Percentiles rank a stretch among this genome's conserved stretches.
Evolutionary conservation across 306 rosid species (phyloP).

Genomic region (Luffa aegyptiaca): DNA sequence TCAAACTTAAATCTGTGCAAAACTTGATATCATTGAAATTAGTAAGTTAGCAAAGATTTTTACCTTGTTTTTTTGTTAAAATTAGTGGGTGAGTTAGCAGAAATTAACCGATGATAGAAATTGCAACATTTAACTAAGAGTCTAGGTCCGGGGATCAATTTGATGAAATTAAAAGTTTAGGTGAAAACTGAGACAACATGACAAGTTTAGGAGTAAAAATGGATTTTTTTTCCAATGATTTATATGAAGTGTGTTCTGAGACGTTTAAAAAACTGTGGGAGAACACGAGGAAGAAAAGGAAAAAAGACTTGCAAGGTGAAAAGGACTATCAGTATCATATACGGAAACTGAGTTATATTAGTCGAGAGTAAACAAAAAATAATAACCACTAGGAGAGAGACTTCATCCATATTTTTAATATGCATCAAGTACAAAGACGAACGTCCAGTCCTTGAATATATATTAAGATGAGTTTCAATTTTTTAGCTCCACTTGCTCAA

Average conservation of each 20-base stretch:
- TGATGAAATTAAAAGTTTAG: too few relatives aligned
- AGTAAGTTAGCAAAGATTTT: too few relatives aligned
- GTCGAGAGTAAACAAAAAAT: not conserved
- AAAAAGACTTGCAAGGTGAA: not conserved
- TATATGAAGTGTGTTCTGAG: not conserved
- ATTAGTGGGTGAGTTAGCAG: too few relatives aligned
- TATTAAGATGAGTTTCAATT: not conserved
- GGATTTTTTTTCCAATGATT: too few relatives aligned
- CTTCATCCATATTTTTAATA: not conserved
- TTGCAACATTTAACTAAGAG: too few relatives aligned
- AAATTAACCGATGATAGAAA: too few relatives aligned
- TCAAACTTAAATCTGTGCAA: too few relatives aligned
- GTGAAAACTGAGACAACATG: too few relatives aligned
- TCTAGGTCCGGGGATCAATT: too few relatives aligned
- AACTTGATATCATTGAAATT: too few relatives aligned
- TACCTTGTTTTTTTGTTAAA: too few relatives aligned
- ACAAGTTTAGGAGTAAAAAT: too few relatives aligned
- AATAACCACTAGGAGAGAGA: not conserved
- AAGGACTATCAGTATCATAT: not conserved
- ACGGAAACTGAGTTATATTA: not conserved
- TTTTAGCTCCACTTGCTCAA: not conserved
- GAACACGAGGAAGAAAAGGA: not conserved
- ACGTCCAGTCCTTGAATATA: not conserved
- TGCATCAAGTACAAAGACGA: not conserved
- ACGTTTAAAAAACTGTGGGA: not conserved